A percentile compares a stretch with the other conserved stretches of the same genome.
Evolutionary conservation across 139 green algal species (phyloP).

Genomic region (Mesotaenium endlicherianum): DNA sequence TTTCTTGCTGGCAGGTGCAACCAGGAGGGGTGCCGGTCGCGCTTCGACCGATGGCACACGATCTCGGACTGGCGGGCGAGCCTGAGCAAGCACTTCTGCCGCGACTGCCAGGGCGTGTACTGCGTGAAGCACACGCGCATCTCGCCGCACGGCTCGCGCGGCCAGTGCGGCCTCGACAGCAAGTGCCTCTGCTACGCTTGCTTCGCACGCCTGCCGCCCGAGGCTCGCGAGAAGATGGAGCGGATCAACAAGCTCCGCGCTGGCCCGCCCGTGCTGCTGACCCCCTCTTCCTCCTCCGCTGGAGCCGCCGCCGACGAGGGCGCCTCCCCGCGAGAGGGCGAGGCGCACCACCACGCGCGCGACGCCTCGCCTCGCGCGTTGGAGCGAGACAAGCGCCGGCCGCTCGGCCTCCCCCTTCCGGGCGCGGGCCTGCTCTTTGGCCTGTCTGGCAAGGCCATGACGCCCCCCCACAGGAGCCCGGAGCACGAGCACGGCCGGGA

Average conservation of each 20-base stretch:
- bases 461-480: too few species aligned
- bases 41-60: slow-evolving; percentile 49
- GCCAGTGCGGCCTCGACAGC: slow-evolving; percentile 62
- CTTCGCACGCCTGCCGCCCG: slow-evolving; percentile 51
- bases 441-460: too few species aligned
- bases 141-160: slow-evolving; percentile 61
- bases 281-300: too few species aligned
- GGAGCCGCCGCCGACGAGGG: too few species aligned
- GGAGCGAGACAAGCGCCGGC: too few species aligned
- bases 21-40: slow-evolving; percentile 26
- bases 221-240: slow-evolving; percentile 1
- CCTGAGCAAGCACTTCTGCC: slow-evolving; percentile 63
- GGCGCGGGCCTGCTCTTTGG: too few species aligned
- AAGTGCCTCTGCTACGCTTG: slow-evolving; percentile 67
- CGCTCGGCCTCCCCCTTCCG: too few species aligned
- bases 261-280: slow-evolving; percentile 2
- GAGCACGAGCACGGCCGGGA: too few species aligned
- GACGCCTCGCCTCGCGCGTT: too few species aligned
- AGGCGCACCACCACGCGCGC: too few species aligned
- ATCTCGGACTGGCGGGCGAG: slow-evolving; percentile 17
- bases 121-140: slow-evolving; percentile 66
- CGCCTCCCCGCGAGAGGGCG: too few species aligned
- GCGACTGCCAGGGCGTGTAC: slow-evolving; percentile 64
- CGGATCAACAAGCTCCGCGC: slow-evolving; percentile 30
- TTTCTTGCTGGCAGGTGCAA: slow-evolving; percentile 38